Evolutionary conservation across 2,329 filamentous ascomycete genomes (phyloP).

Genomic region (Ramularia endophylla): DNA sequence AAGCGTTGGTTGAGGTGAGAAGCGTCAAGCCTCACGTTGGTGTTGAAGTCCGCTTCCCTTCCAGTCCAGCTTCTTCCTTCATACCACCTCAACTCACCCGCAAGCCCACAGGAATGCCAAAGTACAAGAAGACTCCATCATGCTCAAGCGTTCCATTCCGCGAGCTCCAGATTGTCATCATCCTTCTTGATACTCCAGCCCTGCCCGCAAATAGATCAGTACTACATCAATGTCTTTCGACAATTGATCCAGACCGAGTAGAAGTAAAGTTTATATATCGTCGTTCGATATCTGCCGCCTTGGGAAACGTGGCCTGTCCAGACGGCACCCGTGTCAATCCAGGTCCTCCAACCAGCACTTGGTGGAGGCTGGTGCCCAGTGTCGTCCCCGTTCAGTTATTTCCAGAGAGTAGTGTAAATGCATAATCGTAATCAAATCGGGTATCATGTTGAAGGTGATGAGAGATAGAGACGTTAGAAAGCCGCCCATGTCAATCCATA

Average conservation of each 20-base stretch:
- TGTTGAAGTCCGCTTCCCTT: constrained; percentile 17
- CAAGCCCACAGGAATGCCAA: constrained; percentile 4
- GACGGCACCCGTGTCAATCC: constrained; percentile 26
- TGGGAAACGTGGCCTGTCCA: no score
- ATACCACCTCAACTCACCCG: constrained; percentile 8
- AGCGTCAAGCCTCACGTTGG: constrained; percentile 6
- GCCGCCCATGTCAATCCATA: constrained; percentile 35
- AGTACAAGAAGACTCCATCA: constrained; percentile 24
- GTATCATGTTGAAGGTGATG: constrained; percentile 13
- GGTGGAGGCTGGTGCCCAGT: constrained; percentile 30
- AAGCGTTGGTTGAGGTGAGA: constrained; percentile 9
- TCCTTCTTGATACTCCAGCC: constrained; percentile 15
- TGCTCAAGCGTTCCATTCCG: constrained; percentile 20
- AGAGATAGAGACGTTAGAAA: constrained; percentile 16
- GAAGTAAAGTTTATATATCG: neutral
- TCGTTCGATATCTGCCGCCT: neutral
- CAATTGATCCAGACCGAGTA: constrained; percentile 3
- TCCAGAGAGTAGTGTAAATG: constrained; percentile 4
- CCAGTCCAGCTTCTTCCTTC: constrained; percentile 10
- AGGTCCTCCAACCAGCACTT: constrained; percentile 30
- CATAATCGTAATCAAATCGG: constrained; percentile 9
- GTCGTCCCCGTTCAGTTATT: constrained; percentile 15
- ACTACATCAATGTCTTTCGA: constrained; percentile 1
- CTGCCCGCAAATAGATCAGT: constrained; percentile 11
- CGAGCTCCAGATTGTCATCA: constrained; percentile 31